A percentile compares a stretch with the other conserved stretches of the same genome.
phyloP scores from a whole-genome alignment of 177 flowering plant genomes.

The Vitis hybrid region DNA sequence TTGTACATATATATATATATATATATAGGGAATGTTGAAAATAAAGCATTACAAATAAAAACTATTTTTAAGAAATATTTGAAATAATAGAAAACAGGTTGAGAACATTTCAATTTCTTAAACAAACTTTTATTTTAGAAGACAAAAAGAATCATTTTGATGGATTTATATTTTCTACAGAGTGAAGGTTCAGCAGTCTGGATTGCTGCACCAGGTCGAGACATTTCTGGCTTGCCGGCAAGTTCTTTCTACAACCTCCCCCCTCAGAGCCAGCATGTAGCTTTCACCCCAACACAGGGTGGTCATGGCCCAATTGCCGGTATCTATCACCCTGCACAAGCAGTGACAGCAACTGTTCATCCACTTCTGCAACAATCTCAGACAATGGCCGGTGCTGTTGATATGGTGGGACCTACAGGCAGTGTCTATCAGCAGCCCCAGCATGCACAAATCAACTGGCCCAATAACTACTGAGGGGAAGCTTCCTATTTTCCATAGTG shows the following conservation, averaged over 20 bases:
- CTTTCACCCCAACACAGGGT: constrained; percentile 70
- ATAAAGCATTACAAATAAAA: no score
- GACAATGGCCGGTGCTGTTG: constrained; percentile 63
- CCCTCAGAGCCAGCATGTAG: constrained; percentile 82
- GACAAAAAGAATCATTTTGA: background rate
- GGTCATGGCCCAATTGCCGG: constrained; percentile 73
- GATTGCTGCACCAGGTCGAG: constrained; percentile 70
- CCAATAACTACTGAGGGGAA: constrained; percentile 56
- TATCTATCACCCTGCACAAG: constrained; percentile 74
- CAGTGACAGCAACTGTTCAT: constrained; percentile 57
- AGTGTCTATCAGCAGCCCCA: constrained; percentile 77
- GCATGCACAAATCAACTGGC: constrained; percentile 80
- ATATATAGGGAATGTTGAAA: no score
- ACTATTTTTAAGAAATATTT: no score
- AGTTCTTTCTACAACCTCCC: constrained; percentile 79
- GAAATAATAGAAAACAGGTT: no score
- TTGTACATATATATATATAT: no score
- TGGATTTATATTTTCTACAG: constrained; percentile 40
- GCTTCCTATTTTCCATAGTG: constrained; percentile 2
- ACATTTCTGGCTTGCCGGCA: constrained; percentile 58
- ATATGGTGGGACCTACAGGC: constrained; percentile 70
- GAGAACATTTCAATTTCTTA: no score
- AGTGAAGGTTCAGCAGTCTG: constrained; percentile 82
- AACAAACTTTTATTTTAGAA: background rate
- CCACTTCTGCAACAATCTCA: constrained; percentile 82